These are phyloP conservation scores for Colletotrichum costaricense DNA, from an alignment of 2,329 filamentous ascomycete genomes.

Conservation along the genomic window DNA sequence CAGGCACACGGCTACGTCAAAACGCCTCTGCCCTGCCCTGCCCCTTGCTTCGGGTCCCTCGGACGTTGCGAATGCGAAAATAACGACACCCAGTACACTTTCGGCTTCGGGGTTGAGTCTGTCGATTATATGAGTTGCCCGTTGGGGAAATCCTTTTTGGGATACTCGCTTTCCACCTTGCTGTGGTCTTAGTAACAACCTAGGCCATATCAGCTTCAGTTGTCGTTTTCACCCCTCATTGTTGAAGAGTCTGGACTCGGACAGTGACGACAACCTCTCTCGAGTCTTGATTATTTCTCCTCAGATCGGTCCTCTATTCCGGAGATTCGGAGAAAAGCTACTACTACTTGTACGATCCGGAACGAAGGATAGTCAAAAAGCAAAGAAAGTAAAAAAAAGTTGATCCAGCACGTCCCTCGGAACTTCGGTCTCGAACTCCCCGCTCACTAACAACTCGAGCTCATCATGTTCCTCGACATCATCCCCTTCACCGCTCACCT, in stretches of 20 bases:
- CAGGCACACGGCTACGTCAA: background rate
- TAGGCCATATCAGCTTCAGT: background rate
- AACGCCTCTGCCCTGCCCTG: background rate
- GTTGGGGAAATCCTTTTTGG: conserved; percentile 7
- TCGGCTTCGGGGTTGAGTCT: background rate
- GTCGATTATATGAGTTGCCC: background rate
- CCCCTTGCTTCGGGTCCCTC: background rate
- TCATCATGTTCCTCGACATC: conserved; percentile 13
- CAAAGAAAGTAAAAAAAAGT: background rate
- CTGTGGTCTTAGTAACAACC: background rate
- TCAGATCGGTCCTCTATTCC: background rate
- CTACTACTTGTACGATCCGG: background rate
- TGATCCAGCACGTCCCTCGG: background rate
- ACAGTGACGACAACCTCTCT: background rate
- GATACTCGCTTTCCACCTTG: background rate
- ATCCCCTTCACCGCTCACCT: background rate
- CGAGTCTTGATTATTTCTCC: background rate
- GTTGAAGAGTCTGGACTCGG: background rate
- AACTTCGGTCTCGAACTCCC: background rate
- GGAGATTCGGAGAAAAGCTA: background rate
- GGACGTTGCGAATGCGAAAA: background rate
- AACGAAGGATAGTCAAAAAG: background rate
- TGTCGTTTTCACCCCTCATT: background rate
- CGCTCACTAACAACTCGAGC: background rate
- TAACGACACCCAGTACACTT: background rate